Conservation (phyloP, 2,329 filamentous ascomycete species). For the Colletotrichum camelliae region DNA sequence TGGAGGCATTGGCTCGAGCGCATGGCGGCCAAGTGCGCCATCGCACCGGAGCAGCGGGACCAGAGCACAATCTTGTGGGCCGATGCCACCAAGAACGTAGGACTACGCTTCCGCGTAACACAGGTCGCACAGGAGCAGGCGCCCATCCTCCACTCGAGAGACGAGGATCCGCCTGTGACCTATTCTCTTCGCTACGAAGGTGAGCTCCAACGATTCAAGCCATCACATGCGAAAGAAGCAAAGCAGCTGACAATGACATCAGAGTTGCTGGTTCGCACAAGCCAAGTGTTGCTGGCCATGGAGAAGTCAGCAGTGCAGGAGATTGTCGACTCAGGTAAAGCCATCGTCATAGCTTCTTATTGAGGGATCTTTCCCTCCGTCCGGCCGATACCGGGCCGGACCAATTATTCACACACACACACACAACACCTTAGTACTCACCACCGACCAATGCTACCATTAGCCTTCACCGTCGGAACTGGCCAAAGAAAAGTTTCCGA, state of each 20-base stretch:
- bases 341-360: slow-evolving; percentile 66
- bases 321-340: slow-evolving; percentile 65
- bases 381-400: background rate
- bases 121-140: slow-evolving; percentile 38
- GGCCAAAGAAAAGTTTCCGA: background rate
- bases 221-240: background rate
- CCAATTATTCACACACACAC: background rate
- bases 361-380: slow-evolving; percentile 28
- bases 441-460: background rate
- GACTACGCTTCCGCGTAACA: slow-evolving; percentile 69
- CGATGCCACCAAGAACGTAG: slow-evolving; percentile 66
- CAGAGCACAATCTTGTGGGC: slow-evolving; percentile 67
- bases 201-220: slow-evolving; percentile 38
- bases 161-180: slow-evolving; percentile 70
- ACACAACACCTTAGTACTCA: background rate
- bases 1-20: slow-evolving; percentile 74
- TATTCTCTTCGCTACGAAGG: slow-evolving; percentile 78
- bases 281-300: slow-evolving; percentile 65
- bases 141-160: slow-evolving; percentile 60
- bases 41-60: slow-evolving; percentile 22
- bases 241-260: slow-evolving; percentile 22
- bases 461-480: background rate
- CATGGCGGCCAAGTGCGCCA: slow-evolving; percentile 51
- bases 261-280: slow-evolving; percentile 73
- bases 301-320: slow-evolving; percentile 70